These are phyloP conservation scores for Leccinellum albellum DNA, from an alignment of 768 basidiomycete genomes.

Conservation along the genomic window DNA sequence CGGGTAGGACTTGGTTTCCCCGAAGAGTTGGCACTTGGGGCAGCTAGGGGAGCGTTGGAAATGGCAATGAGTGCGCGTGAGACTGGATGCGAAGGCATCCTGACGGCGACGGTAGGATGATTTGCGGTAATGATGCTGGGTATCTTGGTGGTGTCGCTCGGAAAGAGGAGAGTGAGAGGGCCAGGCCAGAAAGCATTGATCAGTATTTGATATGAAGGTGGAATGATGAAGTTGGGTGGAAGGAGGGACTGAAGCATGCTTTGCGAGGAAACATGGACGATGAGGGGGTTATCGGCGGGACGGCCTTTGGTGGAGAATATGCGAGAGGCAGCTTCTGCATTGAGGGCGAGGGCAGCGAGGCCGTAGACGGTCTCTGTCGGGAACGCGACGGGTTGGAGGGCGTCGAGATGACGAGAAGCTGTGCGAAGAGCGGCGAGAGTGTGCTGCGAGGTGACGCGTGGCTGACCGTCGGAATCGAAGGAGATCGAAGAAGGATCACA, in stretches of 20 bases:
- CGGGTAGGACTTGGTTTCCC: slow-evolving; percentile 93
- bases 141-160: slow-evolving; percentile 55
- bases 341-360: slow-evolving; percentile 82
- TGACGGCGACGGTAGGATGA: slow-evolving; percentile 79
- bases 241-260: slow-evolving; percentile 77
- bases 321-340: slow-evolving; percentile 54
- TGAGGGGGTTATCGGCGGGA: slow-evolving; percentile 94
- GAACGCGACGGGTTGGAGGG: slow-evolving; percentile 68
- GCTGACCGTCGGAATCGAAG: slow-evolving; percentile 46
- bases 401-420: slow-evolving; percentile 51
- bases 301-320: slow-evolving; percentile 91
- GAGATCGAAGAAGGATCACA: slow-evolving; percentile 64
- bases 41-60: slow-evolving; percentile 75
- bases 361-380: slow-evolving; percentile 99
- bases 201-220: slow-evolving; percentile 64
- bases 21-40: slow-evolving; percentile 92
- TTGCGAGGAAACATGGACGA: slow-evolving; percentile 89
- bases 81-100: slow-evolving; percentile 93
- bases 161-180: slow-evolving; percentile 88
- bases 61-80: slow-evolving; percentile 84
- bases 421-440: slow-evolving; percentile 51
- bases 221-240: slow-evolving; percentile 57
- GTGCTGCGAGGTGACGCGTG: slow-evolving; percentile 45
- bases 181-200: slow-evolving; percentile 95
- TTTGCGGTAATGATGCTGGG: slow-evolving; percentile 77